These are phyloP conservation scores for Quercus lobata DNA, from an alignment of 331 rosid species.

Conservation along the genomic window DNA sequence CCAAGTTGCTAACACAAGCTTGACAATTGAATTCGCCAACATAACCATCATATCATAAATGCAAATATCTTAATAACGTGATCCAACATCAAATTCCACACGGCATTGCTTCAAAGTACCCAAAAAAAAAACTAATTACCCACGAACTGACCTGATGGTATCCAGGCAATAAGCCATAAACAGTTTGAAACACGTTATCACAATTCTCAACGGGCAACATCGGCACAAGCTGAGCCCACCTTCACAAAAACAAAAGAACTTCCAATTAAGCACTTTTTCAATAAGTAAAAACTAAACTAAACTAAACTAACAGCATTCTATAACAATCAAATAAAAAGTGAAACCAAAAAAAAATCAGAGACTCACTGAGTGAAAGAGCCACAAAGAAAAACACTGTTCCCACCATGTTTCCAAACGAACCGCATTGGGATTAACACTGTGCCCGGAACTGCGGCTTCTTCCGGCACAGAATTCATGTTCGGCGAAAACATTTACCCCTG, in stretches of 20 bases:
- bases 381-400: conserved; percentile 71
- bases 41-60: background rate
- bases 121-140: background rate
- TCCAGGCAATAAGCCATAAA: conserved; percentile 81
- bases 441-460: conserved; percentile 48
- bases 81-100: background rate
- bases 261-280: background rate
- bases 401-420: conserved; percentile 98
- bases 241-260: conserved; percentile 11
- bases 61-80: background rate
- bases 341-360: background rate
- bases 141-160: conserved; percentile 75
- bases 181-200: conserved; percentile 88
- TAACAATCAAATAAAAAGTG: background rate
- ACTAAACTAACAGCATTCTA: conserved; percentile 11
- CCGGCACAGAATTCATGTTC: conserved; percentile 65
- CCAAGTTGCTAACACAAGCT: background rate
- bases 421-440: conserved; percentile 75
- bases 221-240: conserved; percentile 94
- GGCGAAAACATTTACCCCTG: conserved; percentile 48
- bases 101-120: background rate
- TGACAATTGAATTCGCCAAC: background rate
- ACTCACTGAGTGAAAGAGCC: conserved; percentile 85
- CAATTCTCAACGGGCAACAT: conserved; percentile 95
- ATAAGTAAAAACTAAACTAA: background rate